phyloP scores from a whole-genome alignment of 2,329 filamentous ascomycete species.

The Fusarium veterinarium region DNA sequence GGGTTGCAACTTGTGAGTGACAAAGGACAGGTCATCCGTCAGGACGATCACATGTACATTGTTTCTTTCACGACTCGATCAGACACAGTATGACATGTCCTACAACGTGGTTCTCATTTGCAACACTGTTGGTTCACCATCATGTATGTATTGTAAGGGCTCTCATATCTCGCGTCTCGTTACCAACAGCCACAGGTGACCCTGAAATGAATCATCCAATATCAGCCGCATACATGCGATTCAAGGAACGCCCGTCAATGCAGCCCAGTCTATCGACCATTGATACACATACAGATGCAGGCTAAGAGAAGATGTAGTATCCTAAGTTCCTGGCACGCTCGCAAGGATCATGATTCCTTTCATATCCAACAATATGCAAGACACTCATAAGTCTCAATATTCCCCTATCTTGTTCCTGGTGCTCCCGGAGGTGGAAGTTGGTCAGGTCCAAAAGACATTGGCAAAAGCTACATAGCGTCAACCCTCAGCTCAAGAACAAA shows the following conservation, averaged over 20 bases:
- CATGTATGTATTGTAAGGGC: neutral
- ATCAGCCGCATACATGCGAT: conserved; percentile 5
- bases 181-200: neutral
- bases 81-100: neutral
- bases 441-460: conserved; percentile 75
- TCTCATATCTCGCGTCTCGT: neutral
- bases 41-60: conserved; percentile 8
- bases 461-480: conserved; percentile 65
- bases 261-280: conserved; percentile 8
- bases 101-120: neutral
- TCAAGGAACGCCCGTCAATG: conserved; percentile 3
- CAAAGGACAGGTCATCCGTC: conserved; percentile 2
- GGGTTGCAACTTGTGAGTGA: neutral
- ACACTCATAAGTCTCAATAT: neutral
- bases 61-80: neutral
- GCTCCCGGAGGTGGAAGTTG: conserved; percentile 59
- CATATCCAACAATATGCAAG: neutral
- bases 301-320: neutral
- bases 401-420: neutral
- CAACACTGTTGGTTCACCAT: neutral
- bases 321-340: neutral
- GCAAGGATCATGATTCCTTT: neutral
- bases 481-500: neutral
- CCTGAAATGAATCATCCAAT: neutral
- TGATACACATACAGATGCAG: neutral